Evolutionary conservation across 2,329 filamentous ascomycete species (phyloP).

Genomic region (Fusarium denticulatum): DNA sequence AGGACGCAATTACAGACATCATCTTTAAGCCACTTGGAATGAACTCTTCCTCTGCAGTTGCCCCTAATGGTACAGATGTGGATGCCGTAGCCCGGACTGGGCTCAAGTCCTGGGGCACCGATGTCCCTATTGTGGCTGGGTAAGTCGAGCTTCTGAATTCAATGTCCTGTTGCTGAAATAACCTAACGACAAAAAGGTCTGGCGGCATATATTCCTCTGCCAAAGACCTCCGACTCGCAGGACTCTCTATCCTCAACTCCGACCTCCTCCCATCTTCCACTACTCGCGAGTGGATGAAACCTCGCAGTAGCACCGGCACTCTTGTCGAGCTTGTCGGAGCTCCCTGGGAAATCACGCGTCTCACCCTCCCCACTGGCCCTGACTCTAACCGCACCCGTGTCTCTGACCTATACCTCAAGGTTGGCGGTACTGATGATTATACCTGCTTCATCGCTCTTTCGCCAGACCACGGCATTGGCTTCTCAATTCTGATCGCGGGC

Average conservation of each 20-base stretch:
- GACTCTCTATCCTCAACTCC: slow-evolving; percentile 36
- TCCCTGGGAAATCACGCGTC: slow-evolving; percentile 37
- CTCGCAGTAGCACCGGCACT: slow-evolving; percentile 27
- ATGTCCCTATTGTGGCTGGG: slow-evolving; percentile 37
- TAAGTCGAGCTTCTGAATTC: not conserved
- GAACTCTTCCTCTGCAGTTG: not conserved
- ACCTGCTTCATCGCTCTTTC: slow-evolving; percentile 17
- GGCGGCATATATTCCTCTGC: slow-evolving; percentile 25
- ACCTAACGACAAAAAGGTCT: not conserved
- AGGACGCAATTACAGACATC: slow-evolving; percentile 9
- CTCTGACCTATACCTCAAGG: slow-evolving; percentile 32
- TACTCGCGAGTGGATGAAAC: slow-evolving; percentile 35
- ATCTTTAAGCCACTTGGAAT: slow-evolving; percentile 26
- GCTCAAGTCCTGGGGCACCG: slow-evolving; percentile 2
- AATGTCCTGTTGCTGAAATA: rapidly evolving
- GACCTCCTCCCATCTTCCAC: slow-evolving; percentile 12
- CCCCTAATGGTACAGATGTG: slow-evolving; percentile 6
- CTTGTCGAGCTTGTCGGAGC: slow-evolving; percentile 31
- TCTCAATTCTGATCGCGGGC: slow-evolving; percentile 43
- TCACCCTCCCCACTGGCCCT: slow-evolving; percentile 35
- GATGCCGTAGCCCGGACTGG: slow-evolving; percentile 22
- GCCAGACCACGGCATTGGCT: slow-evolving; percentile 36
- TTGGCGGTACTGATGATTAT: slow-evolving; percentile 21
- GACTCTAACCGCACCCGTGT: slow-evolving; percentile 28
- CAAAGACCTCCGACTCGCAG: slow-evolving; percentile 23